phyloP scores from a whole-genome alignment of 768 basidiomycete genomes.

The Porpolomopsis calyptriformis region DNA sequence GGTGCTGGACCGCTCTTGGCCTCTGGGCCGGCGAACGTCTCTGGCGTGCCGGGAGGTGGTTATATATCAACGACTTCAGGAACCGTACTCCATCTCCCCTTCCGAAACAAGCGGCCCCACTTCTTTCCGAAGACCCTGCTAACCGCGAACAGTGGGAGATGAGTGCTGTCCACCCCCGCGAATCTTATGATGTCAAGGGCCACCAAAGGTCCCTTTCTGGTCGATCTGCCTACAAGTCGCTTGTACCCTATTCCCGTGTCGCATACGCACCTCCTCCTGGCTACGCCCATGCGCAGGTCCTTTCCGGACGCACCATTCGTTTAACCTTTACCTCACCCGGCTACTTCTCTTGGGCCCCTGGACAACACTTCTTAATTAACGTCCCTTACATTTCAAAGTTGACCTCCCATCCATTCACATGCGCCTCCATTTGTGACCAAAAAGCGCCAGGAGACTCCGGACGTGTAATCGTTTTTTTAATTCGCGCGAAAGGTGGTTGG shows the following conservation, averaged over 20 bases:
- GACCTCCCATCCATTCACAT: slow-evolving; percentile 66
- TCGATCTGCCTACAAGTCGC: neutral
- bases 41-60: slow-evolving; percentile 44
- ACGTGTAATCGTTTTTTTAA: slow-evolving; percentile 49
- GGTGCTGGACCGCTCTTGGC: slow-evolving; percentile 53
- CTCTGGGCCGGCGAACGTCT: slow-evolving; percentile 57
- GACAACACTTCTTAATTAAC: slow-evolving; percentile 67
- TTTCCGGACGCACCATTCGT: slow-evolving; percentile 62
- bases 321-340: slow-evolving; percentile 51
- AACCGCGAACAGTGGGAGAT: slow-evolving; percentile 2
- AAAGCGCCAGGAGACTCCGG: slow-evolving; percentile 35
- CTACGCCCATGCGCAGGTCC: slow-evolving; percentile 55
- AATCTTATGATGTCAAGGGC: neutral
- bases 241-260: neutral
- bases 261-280: slow-evolving; percentile 49
- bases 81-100: neutral
- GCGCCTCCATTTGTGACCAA: slow-evolving; percentile 47
- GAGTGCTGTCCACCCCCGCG: neutral
- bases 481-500: slow-evolving; percentile 63
- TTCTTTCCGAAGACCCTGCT: neutral
- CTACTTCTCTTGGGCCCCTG: slow-evolving; percentile 56
- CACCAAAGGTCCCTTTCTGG: neutral
- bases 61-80: slow-evolving; percentile 47
- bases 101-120: neutral
- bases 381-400: slow-evolving; percentile 54